phyloP scores from a whole-genome alignment of 2,329 filamentous ascomycete species.

The Fonsecaea pugnacius region DNA sequence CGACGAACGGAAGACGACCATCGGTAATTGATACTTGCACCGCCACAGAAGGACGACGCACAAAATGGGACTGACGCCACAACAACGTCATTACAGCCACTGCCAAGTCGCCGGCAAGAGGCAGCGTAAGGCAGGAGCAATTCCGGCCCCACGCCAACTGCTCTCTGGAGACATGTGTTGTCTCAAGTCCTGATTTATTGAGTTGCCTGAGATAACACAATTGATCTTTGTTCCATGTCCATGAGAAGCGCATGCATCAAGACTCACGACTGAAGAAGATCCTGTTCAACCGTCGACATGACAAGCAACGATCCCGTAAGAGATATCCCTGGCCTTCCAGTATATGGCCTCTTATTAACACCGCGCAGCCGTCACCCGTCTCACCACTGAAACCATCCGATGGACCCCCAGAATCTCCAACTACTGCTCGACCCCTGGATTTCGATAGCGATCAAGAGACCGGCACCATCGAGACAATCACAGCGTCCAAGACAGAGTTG shows the following conservation, averaged over 20 bases:
- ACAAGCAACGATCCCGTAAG: slow-evolving; percentile 26
- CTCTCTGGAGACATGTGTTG: slow-evolving; percentile 22
- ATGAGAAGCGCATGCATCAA: neutral
- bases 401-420: slow-evolving; percentile 55
- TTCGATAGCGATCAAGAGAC: slow-evolving; percentile 62
- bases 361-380: slow-evolving; percentile 33
- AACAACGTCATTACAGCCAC: slow-evolving; percentile 5
- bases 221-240: slow-evolving; percentile 7
- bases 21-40: neutral
- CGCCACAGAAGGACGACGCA: neutral
- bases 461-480: slow-evolving; percentile 36
- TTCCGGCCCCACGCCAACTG: slow-evolving; percentile 8
- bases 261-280: neutral
- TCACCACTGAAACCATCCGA: slow-evolving; percentile 37
- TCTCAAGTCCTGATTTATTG: slow-evolving; percentile 22
- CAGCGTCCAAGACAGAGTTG: slow-evolving; percentile 39
- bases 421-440: slow-evolving; percentile 60
- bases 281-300: slow-evolving; percentile 20
- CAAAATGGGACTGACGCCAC: neutral
- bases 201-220: slow-evolving; percentile 21
- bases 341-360: slow-evolving; percentile 7
- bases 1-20: neutral
- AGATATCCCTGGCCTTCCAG: neutral
- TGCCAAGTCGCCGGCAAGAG: slow-evolving; percentile 1
- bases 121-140: neutral